These are phyloP conservation scores for Fusarium sp. DNA, from an alignment of 2,329 filamentous ascomycete genomes.

Conservation along the genomic window DNA sequence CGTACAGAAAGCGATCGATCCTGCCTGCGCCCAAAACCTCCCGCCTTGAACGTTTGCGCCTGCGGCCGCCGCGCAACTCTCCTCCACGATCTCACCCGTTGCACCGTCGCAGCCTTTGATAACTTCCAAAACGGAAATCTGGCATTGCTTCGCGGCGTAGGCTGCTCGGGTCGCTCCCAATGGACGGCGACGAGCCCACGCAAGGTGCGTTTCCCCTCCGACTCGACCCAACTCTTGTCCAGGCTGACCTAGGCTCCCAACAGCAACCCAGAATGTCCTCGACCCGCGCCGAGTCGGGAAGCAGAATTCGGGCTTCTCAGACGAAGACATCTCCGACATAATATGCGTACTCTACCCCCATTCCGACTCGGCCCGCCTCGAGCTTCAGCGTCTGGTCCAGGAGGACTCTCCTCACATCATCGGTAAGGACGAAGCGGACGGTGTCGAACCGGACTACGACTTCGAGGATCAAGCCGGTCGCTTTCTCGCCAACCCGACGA, in stretches of 20 bases:
- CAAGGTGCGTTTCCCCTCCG: slow-evolving; percentile 49
- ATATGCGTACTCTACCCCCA: slow-evolving; percentile 88
- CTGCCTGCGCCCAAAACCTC: slow-evolving; percentile 13
- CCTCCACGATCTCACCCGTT: slow-evolving; percentile 4
- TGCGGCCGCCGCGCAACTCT: slow-evolving; percentile 15
- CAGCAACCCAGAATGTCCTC: slow-evolving; percentile 81
- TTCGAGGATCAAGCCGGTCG: slow-evolving; percentile 62
- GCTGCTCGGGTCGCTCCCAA: slow-evolving; percentile 51
- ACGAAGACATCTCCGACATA: slow-evolving; percentile 87
- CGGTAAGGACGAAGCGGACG: slow-evolving; percentile 60
- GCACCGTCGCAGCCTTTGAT: slow-evolving; percentile 12
- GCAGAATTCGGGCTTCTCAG: slow-evolving; percentile 84
- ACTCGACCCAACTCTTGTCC: not conserved
- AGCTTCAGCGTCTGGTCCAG: slow-evolving; percentile 68
- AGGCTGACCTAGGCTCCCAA: slow-evolving; percentile 26
- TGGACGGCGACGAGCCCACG: slow-evolving; percentile 59
- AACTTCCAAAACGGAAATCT: slow-evolving; percentile 29
- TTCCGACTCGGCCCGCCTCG: slow-evolving; percentile 76
- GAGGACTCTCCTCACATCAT: slow-evolving; percentile 63
- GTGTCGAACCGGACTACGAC: slow-evolving; percentile 63
- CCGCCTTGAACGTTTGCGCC: slow-evolving; percentile 25
- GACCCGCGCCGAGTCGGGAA: slow-evolving; percentile 84
- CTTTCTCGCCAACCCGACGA: slow-evolving; percentile 58
- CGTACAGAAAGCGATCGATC: slow-evolving; percentile 13
- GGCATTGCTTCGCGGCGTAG: slow-evolving; percentile 38